Evolutionary conservation across 1,284 basidiomycete species (phyloP), one percentile per base, ranked within the genome.

Genomic region (Moniliophthora roreri): DNA sequence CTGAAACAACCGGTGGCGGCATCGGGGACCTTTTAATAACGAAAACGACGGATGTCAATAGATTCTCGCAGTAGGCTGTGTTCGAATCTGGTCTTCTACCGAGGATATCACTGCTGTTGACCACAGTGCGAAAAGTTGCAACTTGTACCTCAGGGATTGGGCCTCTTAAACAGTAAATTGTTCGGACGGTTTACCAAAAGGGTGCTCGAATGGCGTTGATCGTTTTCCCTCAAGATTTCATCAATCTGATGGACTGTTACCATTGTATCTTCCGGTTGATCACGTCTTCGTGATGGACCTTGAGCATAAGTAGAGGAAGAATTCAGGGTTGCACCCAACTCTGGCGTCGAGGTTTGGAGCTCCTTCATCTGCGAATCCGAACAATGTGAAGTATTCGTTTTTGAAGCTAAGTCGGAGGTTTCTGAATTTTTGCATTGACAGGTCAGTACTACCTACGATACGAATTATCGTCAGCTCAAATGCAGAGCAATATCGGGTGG

Each of bases 391-490:
- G 24, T 8, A 28, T 28, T 32, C 24, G 24, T 46, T 28, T 32
- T 16, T 13, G 2, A 28, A 28, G 16, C 18, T 32, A 16, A n/a
- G n/a, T 4, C 44, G 21, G 16, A 10, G 10, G 24, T 6, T 21
- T 28, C 18, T 10, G 28, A 40, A 21, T 16, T 40, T 24, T 13
- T 46, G 8, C 44, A 26, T 32, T n/a, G 13, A 38, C 48, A 46
- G 48, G 37, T 48, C 51, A 36, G 21, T 48, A 20, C 48, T 56
- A 42, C 53, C 58, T 10, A 51, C 51, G 9, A 59, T 50, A 28
- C 73, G 73, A 45, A 66, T 78, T 28, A 70, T 78, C 48, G 74
- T 71, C 42, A 76, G 70, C 54, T 71, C 69, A 13, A 75, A 78
- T 53, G 73, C 70, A 23, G 74, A 77, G 61, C 71, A 75, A 51